Conservation (phyloP, 2,329 filamentous ascomycete genomes). For the Fusarium sp. region DNA sequence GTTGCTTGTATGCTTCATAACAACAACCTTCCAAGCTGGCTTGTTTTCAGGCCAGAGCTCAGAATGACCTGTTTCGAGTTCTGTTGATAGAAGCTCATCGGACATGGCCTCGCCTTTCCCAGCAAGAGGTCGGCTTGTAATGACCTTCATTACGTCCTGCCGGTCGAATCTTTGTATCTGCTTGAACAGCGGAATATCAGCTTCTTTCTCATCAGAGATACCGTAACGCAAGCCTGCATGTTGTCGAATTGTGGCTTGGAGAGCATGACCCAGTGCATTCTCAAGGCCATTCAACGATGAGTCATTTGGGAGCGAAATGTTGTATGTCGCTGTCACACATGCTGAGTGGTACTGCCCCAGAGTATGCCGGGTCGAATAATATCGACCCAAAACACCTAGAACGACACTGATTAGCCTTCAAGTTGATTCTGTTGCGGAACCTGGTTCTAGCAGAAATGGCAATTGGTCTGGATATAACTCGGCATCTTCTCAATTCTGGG, state of each 20-base stretch:
- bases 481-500: too few species aligned
- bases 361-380: conserved; percentile 10
- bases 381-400: conserved; percentile 5
- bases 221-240: conserved; percentile 4
- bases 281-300: rapidly evolving
- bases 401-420: too few species aligned
- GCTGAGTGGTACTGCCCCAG: conserved; percentile 18
- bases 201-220: background rate
- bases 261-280: background rate
- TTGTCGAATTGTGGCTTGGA: conserved; percentile 4
- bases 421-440: too few species aligned
- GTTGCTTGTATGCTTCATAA: background rate
- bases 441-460: too few species aligned
- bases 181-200: background rate
- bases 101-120: background rate
- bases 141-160: background rate
- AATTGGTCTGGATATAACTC: too few species aligned
- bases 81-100: background rate
- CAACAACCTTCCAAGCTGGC: conserved; percentile 18
- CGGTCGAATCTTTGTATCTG: background rate
- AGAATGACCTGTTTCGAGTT: background rate
- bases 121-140: background rate
- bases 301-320: background rate
- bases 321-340: conserved; percentile 7
- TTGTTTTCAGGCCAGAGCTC: background rate